These are phyloP conservation scores for Luffa aegyptiaca DNA, from an alignment of 306 rosid genomes.

Conservation along the genomic window DNA sequence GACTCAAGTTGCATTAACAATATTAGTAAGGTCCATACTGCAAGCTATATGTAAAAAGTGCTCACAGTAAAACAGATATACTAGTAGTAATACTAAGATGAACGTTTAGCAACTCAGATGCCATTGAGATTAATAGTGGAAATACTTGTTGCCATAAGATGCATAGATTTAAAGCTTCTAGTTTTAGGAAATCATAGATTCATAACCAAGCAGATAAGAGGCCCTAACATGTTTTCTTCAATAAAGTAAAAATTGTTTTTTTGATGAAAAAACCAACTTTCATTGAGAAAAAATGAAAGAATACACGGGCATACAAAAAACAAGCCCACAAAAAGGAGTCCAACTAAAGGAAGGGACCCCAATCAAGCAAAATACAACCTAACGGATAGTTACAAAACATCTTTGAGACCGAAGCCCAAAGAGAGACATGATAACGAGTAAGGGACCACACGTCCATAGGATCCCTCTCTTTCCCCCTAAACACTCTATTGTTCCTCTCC, in stretches of 20 bases:
- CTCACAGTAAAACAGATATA: background rate
- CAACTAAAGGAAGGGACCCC: no score
- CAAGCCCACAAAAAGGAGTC: no score
- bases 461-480: no score
- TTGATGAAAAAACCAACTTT: no score
- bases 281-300: no score
- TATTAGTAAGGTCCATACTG: background rate
- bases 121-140: background rate
- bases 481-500: no score
- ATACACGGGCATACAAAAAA: no score
- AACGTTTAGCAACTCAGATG: background rate
- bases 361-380: no score
- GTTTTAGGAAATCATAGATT: background rate
- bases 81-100: background rate
- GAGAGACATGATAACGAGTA: no score
- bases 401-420: no score
- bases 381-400: no score
- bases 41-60: background rate
- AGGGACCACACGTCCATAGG: no score
- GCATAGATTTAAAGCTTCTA: background rate
- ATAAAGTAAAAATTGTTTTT: background rate
- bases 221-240: background rate
- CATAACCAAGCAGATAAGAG: background rate
- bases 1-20: background rate
- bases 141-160: background rate